A percentile compares a stretch with the other conserved stretches of the same genome.
Conservation (phyloP, 2,329 filamentous ascomycete species). For the Venturia aucupariae region DNA sequence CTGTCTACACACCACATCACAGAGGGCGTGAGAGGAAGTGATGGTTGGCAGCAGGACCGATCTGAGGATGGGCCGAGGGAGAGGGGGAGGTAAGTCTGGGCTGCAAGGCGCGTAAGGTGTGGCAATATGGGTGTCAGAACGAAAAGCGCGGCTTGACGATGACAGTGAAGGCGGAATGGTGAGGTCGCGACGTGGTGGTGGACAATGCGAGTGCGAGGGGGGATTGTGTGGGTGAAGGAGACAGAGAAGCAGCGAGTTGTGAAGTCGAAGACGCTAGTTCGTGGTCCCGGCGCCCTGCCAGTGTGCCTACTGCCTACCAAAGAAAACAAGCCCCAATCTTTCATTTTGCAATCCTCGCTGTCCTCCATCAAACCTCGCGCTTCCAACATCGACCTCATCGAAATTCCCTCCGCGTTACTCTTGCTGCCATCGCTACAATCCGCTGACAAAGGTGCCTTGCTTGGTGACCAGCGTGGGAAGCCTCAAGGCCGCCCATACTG, state of each 20-base stretch:
- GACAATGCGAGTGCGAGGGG: neutral
- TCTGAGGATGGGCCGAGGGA: neutral
- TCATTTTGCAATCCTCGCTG: neutral
- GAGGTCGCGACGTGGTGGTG: constrained; percentile 2
- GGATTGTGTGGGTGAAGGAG: neutral
- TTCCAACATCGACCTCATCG: neutral
- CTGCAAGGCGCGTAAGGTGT: neutral
- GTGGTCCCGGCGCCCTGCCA: too few relatives aligned
- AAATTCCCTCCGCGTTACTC: neutral
- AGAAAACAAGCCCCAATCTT: neutral
- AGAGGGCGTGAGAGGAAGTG: neutral
- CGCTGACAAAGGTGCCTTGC: neutral
- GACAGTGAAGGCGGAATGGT: neutral
- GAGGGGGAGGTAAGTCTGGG: neutral
- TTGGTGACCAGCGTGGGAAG: neutral
- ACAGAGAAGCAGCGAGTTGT: too few relatives aligned
- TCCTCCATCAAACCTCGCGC: neutral
- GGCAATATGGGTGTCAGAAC: constrained; percentile 10
- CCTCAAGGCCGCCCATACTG: neutral
- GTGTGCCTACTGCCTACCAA: too few relatives aligned
- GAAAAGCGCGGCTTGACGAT: neutral
- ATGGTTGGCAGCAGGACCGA: neutral
- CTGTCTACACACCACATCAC: constrained; percentile 6
- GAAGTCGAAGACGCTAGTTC: too few relatives aligned
- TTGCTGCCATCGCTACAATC: neutral